A percentile compares a stretch with the other conserved stretches of the same genome.
phyloP scores from a whole-genome alignment of 176 grass and related monocot species.

The Rhynchospora pubera region DNA sequence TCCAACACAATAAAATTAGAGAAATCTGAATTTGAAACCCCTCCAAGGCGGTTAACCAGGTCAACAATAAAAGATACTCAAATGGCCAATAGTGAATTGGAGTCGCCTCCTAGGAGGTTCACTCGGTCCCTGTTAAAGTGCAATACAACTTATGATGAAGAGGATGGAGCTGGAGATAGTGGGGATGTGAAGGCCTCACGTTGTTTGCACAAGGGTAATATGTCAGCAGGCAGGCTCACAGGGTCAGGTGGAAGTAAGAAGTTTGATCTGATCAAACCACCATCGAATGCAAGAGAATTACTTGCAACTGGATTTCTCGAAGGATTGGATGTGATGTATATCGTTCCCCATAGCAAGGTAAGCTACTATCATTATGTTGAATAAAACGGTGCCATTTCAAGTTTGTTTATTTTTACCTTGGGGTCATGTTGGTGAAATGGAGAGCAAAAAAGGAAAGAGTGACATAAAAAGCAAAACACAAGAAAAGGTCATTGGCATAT shows the following conservation, averaged over 20 bases:
- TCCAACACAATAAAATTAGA: neutral
- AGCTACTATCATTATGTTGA: neutral
- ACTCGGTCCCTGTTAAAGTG: constrained; percentile 16
- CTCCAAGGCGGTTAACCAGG: constrained; percentile 2
- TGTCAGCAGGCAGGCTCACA: neutral
- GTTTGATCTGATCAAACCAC: constrained; percentile 28
- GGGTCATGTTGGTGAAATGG: neutral
- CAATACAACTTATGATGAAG: constrained; percentile 1
- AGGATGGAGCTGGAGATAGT: constrained; percentile 33
- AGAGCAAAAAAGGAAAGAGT: neutral
- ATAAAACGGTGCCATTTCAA: neutral
- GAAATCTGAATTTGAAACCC: neutral
- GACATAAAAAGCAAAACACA: neutral
- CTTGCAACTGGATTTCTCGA: constrained; percentile 42
- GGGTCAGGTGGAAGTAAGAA: constrained; percentile 30
- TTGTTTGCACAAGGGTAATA: constrained; percentile 2
- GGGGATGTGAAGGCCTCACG: neutral
- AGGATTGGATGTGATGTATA: constrained; percentile 40
- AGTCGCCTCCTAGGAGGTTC: constrained; percentile 13
- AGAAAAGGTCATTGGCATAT: neutral
- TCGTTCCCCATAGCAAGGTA: constrained; percentile 34
- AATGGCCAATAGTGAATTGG: neutral
- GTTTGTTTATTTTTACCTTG: neutral
- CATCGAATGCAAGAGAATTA: constrained; percentile 37
- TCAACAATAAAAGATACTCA: neutral